phyloP scores from a whole-genome alignment of 1,284 basidiomycete genomes.

The Exobasidium rhododendri region DNA sequence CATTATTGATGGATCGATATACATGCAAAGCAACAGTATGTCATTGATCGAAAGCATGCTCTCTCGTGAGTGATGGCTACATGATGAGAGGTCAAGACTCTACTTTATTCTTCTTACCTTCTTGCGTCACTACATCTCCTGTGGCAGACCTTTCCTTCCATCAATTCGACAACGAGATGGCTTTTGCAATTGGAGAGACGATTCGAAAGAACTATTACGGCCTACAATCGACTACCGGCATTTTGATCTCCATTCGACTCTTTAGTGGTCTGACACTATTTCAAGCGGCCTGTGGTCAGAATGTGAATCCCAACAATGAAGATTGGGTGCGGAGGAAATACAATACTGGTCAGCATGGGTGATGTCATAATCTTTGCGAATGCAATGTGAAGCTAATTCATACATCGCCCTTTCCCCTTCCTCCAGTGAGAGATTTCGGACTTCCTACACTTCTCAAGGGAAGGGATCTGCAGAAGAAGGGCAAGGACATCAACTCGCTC shows the following conservation, averaged over 20 bases:
- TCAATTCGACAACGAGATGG: conserved; percentile 1
- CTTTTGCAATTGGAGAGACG: neutral
- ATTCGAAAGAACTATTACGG: neutral
- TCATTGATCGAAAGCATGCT: neutral
- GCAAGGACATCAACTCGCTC: conserved; percentile 31
- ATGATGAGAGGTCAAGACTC: too few relatives aligned
- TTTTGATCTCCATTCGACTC: conserved; percentile 31
- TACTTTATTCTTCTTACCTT: too few relatives aligned
- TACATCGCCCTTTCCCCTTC: neutral
- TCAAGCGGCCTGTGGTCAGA: conserved; percentile 24
- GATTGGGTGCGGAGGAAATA: conserved; percentile 31
- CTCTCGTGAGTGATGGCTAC: neutral
- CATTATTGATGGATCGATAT: neutral
- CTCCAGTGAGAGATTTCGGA: conserved; percentile 18
- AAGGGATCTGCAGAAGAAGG: conserved; percentile 14
- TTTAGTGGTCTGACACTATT: conserved; percentile 33
- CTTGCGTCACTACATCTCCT: too few relatives aligned
- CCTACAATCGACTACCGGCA: conserved; percentile 15
- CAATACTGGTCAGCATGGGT: conserved; percentile 27
- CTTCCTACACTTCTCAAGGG: conserved; percentile 28
- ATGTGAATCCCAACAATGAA: conserved; percentile 31
- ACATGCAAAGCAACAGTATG: neutral
- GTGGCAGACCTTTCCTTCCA: neutral
- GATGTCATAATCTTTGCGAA: neutral
- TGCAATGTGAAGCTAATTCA: neutral